phyloP scores from a whole-genome alignment of 2,329 filamentous ascomycete genomes.

The Ceratocystis cacaofunesta region DNA sequence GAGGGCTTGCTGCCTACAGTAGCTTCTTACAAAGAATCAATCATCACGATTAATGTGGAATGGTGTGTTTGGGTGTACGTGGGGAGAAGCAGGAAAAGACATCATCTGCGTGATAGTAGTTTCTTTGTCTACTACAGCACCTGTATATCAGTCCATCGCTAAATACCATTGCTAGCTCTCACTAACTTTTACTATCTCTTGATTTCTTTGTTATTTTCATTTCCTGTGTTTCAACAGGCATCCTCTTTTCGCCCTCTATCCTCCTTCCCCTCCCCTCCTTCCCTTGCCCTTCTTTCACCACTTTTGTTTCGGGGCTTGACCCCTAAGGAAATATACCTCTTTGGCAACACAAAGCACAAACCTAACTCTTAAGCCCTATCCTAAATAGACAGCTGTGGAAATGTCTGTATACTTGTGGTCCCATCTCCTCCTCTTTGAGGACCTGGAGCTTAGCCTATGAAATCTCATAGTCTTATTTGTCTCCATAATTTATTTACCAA shows the following conservation, averaged over 20 bases:
- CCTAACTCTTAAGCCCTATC: conserved; percentile 3
- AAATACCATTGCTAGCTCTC: no score
- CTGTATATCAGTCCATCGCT: no score
- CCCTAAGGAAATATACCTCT: neutral
- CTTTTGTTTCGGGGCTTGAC: neutral
- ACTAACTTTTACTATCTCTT: no score
- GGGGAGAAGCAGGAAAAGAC: no score
- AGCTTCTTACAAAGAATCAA: no score
- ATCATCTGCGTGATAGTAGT: neutral
- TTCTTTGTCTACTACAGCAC: neutral
- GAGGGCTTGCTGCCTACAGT: neutral
- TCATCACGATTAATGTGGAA: no score
- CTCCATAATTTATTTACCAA: neutral
- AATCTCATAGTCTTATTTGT: neutral
- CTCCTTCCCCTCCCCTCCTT: neutral
- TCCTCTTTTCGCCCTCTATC: neutral
- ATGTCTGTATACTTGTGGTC: neutral
- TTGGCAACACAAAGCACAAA: neutral
- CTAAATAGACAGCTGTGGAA: neutral
- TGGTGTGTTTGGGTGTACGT: neutral
- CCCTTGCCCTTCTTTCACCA: neutral
- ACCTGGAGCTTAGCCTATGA: neutral
- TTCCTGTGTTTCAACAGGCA: neutral
- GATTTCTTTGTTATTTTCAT: no score
- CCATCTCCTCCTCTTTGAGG: neutral